Percentiles rank a stretch among this genome's conserved stretches.
Conservation (phyloP, 2,329 filamentous ascomycete species). For the Aspergillus unguis region DNA sequence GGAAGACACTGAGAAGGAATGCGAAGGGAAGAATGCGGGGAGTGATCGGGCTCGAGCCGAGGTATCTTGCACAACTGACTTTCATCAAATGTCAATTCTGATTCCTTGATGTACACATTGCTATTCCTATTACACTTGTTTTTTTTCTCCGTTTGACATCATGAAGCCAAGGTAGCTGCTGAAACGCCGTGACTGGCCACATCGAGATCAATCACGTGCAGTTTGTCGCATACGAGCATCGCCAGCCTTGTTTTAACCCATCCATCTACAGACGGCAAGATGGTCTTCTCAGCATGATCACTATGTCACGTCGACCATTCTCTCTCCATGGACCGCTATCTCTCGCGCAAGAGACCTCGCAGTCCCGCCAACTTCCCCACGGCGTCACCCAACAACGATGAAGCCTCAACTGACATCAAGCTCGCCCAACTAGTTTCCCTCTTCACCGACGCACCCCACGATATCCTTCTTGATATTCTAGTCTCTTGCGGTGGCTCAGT, state of each 20-base stretch:
- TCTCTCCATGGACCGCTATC: slow-evolving; percentile 40
- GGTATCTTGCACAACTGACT: not conserved
- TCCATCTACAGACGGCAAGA: not conserved
- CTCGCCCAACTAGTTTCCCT: slow-evolving; percentile 79
- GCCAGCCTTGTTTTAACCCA: not conserved
- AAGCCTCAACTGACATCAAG: slow-evolving; percentile 86
- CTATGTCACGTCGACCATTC: slow-evolving; percentile 17
- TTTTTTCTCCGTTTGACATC: not conserved
- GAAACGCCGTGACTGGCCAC: slow-evolving; percentile 26
- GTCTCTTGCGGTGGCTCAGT: slow-evolving; percentile 76
- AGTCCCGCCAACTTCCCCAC: slow-evolving; percentile 9
- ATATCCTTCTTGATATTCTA: slow-evolving; percentile 72
- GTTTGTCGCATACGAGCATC: not conserved
- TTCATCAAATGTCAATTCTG: not conserved
- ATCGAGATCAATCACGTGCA: slow-evolving; percentile 21
- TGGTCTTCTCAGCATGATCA: not conserved
- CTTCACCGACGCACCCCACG: slow-evolving; percentile 61
- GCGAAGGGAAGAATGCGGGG: slow-evolving; percentile 24
- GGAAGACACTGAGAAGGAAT: slow-evolving; percentile 1
- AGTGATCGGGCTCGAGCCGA: slow-evolving; percentile 17
- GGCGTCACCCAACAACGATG: not conserved
- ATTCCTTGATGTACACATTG: too few species aligned
- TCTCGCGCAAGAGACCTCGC: slow-evolving; percentile 37
- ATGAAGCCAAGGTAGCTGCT: not conserved
- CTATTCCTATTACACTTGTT: too few species aligned